Percentiles rank a stretch among this genome's conserved stretches.
Evolutionary conservation across 1,139 yeast genomes (phyloP).

Genomic region (Scheffersomyces titani): DNA sequence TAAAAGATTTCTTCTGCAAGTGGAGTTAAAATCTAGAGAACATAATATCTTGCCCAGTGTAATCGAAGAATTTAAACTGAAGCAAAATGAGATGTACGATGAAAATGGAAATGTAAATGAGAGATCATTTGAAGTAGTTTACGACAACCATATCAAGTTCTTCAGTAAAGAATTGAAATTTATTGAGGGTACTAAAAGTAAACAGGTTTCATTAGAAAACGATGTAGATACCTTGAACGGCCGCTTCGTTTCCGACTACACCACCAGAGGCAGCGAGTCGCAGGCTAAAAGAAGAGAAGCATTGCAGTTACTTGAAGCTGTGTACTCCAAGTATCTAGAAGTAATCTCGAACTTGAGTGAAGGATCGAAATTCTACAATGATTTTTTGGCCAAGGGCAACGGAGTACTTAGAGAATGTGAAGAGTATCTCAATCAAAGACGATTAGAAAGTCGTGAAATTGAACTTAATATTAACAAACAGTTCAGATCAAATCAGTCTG

Average conservation of each 20-base stretch:
- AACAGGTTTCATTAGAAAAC: constrained; percentile 45
- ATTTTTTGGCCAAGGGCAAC: constrained; percentile 53
- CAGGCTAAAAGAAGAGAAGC: constrained; percentile 46
- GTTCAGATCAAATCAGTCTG: not conserved
- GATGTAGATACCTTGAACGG: constrained; percentile 43
- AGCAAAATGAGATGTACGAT: constrained; percentile 17
- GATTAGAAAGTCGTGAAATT: constrained; percentile 55
- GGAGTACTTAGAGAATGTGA: constrained; percentile 54
- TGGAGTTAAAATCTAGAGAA: constrained; percentile 48
- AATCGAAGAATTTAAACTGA: constrained; percentile 43
- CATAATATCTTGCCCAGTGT: constrained; percentile 54
- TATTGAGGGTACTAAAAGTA: constrained; percentile 35
- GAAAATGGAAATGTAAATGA: constrained; percentile 24
- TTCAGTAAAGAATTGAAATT: constrained; percentile 44
- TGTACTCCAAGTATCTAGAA: constrained; percentile 55
- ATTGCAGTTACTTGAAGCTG: constrained; percentile 56
- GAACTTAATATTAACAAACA: constrained; percentile 24
- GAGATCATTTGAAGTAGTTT: constrained; percentile 31
- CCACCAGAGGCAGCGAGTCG: constrained; percentile 21
- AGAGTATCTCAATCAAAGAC: constrained; percentile 52
- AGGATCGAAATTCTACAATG: constrained; percentile 71
- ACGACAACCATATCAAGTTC: constrained; percentile 37
- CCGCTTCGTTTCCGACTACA: constrained; percentile 29
- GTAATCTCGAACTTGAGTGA: constrained; percentile 62
- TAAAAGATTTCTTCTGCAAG: constrained; percentile 36